A percentile compares a stretch with the other conserved stretches of the same genome.
Evolutionary conservation across 2,329 filamentous ascomycete species (phyloP).

Genomic region (Chaetomiaceae sp.): DNA sequence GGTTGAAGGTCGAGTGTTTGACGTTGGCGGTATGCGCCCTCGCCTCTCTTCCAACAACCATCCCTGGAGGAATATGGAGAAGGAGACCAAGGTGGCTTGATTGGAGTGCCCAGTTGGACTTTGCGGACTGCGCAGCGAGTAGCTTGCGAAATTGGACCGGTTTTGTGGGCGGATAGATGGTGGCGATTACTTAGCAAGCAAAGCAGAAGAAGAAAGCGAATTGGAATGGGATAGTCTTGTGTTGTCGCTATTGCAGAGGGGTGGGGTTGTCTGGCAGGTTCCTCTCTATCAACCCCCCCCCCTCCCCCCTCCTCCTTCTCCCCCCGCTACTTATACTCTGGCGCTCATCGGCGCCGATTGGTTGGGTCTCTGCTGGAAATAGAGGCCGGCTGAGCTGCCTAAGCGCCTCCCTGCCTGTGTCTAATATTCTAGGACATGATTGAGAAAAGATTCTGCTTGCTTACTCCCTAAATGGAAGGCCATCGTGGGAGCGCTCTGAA

Average conservation of each 20-base stretch:
- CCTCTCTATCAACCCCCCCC: background rate
- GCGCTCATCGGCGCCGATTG: too few species aligned
- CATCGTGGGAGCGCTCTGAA: background rate
- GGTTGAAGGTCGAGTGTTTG: background rate
- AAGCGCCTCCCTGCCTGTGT: background rate
- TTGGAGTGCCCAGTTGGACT: background rate
- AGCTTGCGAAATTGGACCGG: background rate
- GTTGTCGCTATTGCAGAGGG: background rate
- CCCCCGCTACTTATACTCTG: background rate
- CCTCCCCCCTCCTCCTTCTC: background rate
- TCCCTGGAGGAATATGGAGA: background rate
- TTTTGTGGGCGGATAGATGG: background rate
- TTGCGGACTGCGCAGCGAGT: background rate
- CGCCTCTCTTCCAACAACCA: background rate
- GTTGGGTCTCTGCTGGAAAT: background rate
- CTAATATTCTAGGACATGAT: background rate
- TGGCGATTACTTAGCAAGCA: conserved; percentile 3
- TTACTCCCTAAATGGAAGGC: background rate
- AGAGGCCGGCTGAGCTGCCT: background rate
- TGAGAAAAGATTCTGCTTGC: background rate
- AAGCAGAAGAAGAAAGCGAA: background rate
- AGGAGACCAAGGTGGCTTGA: background rate
- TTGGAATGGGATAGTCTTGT: background rate
- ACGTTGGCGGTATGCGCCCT: background rate
- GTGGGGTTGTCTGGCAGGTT: background rate